Evolutionary conservation across 2,329 filamentous ascomycete species (phyloP), one percentile per base, ranked within the genome.

Genomic region (Gnomoniopsis smithogilvyi): DNA sequence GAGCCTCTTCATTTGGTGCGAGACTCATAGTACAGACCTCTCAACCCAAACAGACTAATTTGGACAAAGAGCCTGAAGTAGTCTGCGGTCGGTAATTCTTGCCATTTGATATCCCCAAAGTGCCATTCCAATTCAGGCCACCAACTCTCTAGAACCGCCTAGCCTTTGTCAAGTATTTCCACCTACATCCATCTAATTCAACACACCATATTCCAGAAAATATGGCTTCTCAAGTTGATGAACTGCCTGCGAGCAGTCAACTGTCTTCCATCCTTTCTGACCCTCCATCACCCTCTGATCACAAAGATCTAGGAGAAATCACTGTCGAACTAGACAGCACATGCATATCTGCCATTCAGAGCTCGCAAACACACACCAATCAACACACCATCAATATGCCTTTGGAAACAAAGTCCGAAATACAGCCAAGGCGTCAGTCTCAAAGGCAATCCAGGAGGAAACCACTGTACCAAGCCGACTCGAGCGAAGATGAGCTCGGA

Each of bases 201-300:
- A 22, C 12, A 17, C 26, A 22, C 8, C 21, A 47, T n/a, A n/a
- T 12, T 21, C 3, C 15, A 47, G 19, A 14, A 41, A 46, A 21
- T 24, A 61, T 61, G 59, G 48, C 43, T 14, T 11, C 41, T 19
- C 11, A 36, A 17, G 21, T 49, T 14, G 33, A 24, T 22, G 43
- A 45, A 17, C 51, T 59, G 51, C 48, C 59, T 15, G n/a, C 38
- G 14, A 30, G 59, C 51, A 59, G 56, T 22, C 56, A 59, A 19
- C 33, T 45, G 12, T 61, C 59, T 26, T 61, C 56, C 3, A 51
- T 50, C 2, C 51, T 59, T 19, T 61, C 56, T 30, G 59, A 59
- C 17, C 56, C 56, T 26, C 56, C 59, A 52, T 38, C 59, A 52
- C 47, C 54, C 2, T 59, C 54, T 19, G 38, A 48, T 12, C 47